Evolutionary conservation across 208 protist genomes (phyloP).

Genomic region (Acanthamoeba triangularis): DNA sequence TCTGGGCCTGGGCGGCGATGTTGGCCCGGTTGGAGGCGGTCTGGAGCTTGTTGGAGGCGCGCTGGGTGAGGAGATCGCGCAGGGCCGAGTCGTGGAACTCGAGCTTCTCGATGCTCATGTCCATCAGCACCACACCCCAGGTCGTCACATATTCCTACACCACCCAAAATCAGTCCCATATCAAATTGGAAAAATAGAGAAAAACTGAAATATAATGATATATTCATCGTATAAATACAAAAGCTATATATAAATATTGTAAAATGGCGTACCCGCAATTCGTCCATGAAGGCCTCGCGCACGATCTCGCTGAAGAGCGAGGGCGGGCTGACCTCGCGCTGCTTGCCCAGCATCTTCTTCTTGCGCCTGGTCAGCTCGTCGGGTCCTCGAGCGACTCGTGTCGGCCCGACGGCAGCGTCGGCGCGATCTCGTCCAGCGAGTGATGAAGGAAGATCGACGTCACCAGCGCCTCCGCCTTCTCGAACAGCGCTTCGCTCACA

Average conservation of each 20-base stretch:
- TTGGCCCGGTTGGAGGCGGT: background rate
- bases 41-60: conserved; percentile 9
- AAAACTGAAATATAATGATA: too few relatives aligned
- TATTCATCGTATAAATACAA: too few relatives aligned
- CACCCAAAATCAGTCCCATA: background rate
- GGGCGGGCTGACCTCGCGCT: background rate
- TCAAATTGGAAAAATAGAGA: too few relatives aligned
- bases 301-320: background rate
- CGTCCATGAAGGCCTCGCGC: background rate
- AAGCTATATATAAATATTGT: too few relatives aligned
- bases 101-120: conserved; percentile 13
- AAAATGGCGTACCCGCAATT: background rate
- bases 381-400: background rate
- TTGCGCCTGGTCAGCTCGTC: background rate
- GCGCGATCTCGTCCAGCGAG: background rate
- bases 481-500: conserved; percentile 18
- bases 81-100: conserved; percentile 4
- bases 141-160: background rate
- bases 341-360: background rate
- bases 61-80: conserved; percentile 3
- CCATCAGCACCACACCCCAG: conserved; percentile 1
- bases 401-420: background rate
- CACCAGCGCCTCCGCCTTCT: conserved; percentile 21
- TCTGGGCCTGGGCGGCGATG: conserved; percentile 27
- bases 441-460: conserved; percentile 32